Percentiles rank a stretch among this genome's conserved stretches.
Conservation (phyloP, 1,139 yeast genomes). For the Blastobotrys illinoisensis region DNA sequence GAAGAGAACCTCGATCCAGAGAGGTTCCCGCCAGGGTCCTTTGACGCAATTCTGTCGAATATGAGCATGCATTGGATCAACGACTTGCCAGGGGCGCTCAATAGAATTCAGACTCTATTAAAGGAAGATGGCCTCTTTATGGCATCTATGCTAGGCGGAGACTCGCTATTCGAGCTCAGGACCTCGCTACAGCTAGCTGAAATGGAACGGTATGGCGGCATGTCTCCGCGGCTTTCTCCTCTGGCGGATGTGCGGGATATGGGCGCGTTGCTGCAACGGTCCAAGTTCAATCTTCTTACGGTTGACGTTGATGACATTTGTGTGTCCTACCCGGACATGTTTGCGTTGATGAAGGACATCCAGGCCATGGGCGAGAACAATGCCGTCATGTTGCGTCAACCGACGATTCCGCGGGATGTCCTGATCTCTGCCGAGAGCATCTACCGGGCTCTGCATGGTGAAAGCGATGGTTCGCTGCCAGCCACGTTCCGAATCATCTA, state of each 20-base stretch:
- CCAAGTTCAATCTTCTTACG: constrained; percentile 74
- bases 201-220: constrained; percentile 70
- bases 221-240: constrained; percentile 77
- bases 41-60: constrained; percentile 71
- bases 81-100: constrained; percentile 62
- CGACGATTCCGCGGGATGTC: constrained; percentile 56
- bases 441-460: constrained; percentile 68
- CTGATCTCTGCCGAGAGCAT: constrained; percentile 72
- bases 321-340: constrained; percentile 74
- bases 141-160: constrained; percentile 84
- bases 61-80: constrained; percentile 81
- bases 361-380: constrained; percentile 85
- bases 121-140: constrained; percentile 80
- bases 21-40: constrained; percentile 35
- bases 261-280: constrained; percentile 64
- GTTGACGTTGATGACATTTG: constrained; percentile 81
- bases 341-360: constrained; percentile 61
- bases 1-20: constrained; percentile 45
- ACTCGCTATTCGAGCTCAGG: constrained; percentile 72
- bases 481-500: constrained; percentile 68
- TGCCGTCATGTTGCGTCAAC: constrained; percentile 55
- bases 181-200: constrained; percentile 80
- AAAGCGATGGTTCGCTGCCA: constrained; percentile 41
- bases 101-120: constrained; percentile 53
- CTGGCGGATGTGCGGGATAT: constrained; percentile 74